These are phyloP conservation scores for Lipomyces chichibuensis DNA, from an alignment of 805 yeast species.

Conservation along the genomic window DNA sequence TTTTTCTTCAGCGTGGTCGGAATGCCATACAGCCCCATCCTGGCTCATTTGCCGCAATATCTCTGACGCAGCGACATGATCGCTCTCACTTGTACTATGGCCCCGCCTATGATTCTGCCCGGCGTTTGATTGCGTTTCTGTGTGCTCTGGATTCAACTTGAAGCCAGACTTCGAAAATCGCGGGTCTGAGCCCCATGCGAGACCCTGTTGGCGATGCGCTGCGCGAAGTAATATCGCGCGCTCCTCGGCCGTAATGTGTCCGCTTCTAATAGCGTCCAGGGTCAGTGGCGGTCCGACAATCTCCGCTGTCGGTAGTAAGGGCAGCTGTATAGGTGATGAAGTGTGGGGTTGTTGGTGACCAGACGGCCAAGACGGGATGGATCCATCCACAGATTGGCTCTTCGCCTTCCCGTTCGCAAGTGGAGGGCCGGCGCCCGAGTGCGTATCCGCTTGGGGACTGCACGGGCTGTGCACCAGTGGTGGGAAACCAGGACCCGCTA, in stretches of 20 bases:
- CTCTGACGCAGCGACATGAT: conserved; percentile 26
- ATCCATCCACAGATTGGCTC: not conserved
- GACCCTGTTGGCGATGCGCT: conserved; percentile 29
- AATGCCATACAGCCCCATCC: conserved; percentile 7
- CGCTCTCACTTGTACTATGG: not conserved
- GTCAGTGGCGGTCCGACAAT: conserved; percentile 6
- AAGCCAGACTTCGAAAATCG: conserved; percentile 27
- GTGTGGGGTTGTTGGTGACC: not conserved
- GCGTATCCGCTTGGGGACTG: not conserved
- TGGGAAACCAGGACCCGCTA: not conserved
- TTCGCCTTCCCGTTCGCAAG: not conserved
- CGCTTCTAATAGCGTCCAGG: conserved; percentile 7
- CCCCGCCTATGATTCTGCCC: conserved; percentile 1
- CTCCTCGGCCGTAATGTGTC: conserved; percentile 22
- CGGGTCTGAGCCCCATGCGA: conserved; percentile 35
- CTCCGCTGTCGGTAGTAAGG: conserved; percentile 11
- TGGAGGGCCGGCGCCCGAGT: not conserved
- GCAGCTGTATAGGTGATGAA: conserved; percentile 6
- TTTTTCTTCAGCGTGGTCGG: not conserved
- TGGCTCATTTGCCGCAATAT: conserved; percentile 33
- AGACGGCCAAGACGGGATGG: not conserved
- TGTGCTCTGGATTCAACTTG: conserved; percentile 1
- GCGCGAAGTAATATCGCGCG: conserved; percentile 29
- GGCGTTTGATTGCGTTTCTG: not conserved
- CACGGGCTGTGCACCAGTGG: not conserved